These are phyloP conservation scores for Vitis hybrid DNA, from an alignment of 177 flowering plant species.

Conservation along the genomic window DNA sequence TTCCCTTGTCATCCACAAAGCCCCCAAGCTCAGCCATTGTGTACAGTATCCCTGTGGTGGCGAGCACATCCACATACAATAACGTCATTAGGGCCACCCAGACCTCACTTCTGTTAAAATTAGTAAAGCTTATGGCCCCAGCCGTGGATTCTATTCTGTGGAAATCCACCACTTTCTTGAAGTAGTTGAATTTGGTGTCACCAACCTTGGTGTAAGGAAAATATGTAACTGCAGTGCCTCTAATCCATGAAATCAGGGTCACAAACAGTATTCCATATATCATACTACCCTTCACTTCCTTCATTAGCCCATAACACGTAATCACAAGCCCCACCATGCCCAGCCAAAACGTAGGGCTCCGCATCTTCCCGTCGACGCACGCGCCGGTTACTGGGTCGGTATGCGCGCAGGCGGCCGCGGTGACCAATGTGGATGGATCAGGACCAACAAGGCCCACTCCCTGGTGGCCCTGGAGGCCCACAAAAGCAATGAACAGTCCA, in stretches of 20 bases:
- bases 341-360: slow-evolving; percentile 82
- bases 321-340: slow-evolving; percentile 63
- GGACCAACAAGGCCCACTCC: slow-evolving; percentile 84
- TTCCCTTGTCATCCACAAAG: slow-evolving; percentile 53
- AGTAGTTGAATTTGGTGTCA: slow-evolving; percentile 52
- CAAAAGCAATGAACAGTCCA: slow-evolving; percentile 83
- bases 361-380: slow-evolving; percentile 56
- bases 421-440: slow-evolving; percentile 57
- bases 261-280: slow-evolving; percentile 74
- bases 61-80: slow-evolving; percentile 70
- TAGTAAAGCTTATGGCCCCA: slow-evolving; percentile 60
- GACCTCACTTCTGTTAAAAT: slow-evolving; percentile 58
- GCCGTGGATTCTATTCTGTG: slow-evolving; percentile 59
- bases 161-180: slow-evolving; percentile 73
- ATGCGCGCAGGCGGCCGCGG: slow-evolving; percentile 52
- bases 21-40: slow-evolving; percentile 82
- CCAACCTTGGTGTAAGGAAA: slow-evolving; percentile 67
- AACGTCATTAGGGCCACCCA: slow-evolving; percentile 68
- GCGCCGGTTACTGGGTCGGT: slow-evolving; percentile 54
- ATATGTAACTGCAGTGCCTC: slow-evolving; percentile 61
- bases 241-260: slow-evolving; percentile 71
- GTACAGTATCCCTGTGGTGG: slow-evolving; percentile 70
- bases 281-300: slow-evolving; percentile 79
- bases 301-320: slow-evolving; percentile 59
- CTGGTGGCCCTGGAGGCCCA: slow-evolving; percentile 64